Evolutionary conservation across 2,329 filamentous ascomycete species (phyloP).

Genomic region (Aspergillus luchuensis): DNA sequence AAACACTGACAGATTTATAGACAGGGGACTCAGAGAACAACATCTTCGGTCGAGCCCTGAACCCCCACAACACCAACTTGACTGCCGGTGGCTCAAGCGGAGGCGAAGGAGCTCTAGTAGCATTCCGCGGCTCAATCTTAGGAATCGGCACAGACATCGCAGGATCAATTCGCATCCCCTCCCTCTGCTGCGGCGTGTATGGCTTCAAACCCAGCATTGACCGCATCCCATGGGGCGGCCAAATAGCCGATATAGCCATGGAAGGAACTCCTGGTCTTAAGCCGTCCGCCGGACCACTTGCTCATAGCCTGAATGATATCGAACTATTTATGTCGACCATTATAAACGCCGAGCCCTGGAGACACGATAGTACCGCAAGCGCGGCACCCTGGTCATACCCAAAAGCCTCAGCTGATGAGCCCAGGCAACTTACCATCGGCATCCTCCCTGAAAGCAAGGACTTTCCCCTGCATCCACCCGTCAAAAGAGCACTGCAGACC

Average conservation of each 20-base stretch:
- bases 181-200: constrained; percentile 53
- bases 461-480: constrained; percentile 50
- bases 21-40: constrained; percentile 57
- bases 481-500: constrained; percentile 45
- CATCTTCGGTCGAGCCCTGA: constrained; percentile 62
- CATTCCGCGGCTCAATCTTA: constrained; percentile 58
- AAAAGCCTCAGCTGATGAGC: not conserved
- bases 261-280: constrained; percentile 15
- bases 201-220: constrained; percentile 50
- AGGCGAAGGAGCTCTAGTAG: constrained; percentile 64
- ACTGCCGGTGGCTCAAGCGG: constrained; percentile 66
- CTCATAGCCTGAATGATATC: constrained; percentile 20
- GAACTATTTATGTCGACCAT: constrained; percentile 44
- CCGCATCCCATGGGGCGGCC: constrained; percentile 54
- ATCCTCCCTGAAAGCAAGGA: constrained; percentile 41
- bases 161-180: constrained; percentile 48
- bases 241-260: constrained; percentile 24
- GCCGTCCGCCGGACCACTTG: constrained; percentile 17
- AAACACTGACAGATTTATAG: not conserved
- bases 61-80: constrained; percentile 61
- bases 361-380: constrained; percentile 46
- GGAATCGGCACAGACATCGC: constrained; percentile 64
- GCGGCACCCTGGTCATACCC: constrained; percentile 51
- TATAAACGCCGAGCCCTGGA: constrained; percentile 46
- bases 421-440: constrained; percentile 33